A percentile compares a stretch with the other conserved stretches of the same genome.
Evolutionary conservation across 345 rosid species (phyloP).

Genomic region (Hevea brasiliensis): DNA sequence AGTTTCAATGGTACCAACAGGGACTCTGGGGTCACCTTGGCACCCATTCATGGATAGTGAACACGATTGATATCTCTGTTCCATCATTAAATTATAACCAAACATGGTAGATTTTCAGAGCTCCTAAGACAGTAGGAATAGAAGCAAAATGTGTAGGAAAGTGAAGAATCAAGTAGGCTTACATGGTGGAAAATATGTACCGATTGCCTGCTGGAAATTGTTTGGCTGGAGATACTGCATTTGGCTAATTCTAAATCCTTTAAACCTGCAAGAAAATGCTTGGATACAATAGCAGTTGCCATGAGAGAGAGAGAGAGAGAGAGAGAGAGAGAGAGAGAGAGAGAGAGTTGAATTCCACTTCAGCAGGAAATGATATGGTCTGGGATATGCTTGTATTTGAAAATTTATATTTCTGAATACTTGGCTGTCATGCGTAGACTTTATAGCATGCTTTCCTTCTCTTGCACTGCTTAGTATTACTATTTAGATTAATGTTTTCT

Average conservation of each 20-base stretch:
- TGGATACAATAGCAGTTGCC: conserved; percentile 21
- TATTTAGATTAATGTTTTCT: too few relatives aligned
- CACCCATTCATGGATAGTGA: conserved; percentile 57
- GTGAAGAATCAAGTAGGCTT: background rate
- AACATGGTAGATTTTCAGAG: background rate
- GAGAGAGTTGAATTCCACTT: background rate
- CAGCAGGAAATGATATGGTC: background rate
- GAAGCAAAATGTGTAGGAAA: too few relatives aligned
- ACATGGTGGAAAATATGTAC: conserved; percentile 24
- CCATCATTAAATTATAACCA: background rate
- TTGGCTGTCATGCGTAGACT: too few relatives aligned
- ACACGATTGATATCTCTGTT: conserved; percentile 40
- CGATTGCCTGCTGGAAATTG: conserved; percentile 16
- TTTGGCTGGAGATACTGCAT: conserved; percentile 12
- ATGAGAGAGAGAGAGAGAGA: background rate
- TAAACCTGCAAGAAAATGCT: conserved; percentile 31
- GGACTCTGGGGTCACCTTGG: too few relatives aligned
- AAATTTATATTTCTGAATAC: too few relatives aligned
- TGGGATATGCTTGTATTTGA: too few relatives aligned
- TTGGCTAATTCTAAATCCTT: conserved; percentile 26
- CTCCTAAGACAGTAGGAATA: too few relatives aligned
- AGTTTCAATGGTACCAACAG: conserved; percentile 11
- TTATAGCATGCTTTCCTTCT: too few relatives aligned
- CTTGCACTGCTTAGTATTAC: too few relatives aligned
- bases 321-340: background rate